A percentile compares a stretch with the other conserved stretches of the same genome.
These are phyloP conservation scores for Solanum commersonii DNA, from an alignment of 257 asterid species.

Conservation along the genomic window DNA sequence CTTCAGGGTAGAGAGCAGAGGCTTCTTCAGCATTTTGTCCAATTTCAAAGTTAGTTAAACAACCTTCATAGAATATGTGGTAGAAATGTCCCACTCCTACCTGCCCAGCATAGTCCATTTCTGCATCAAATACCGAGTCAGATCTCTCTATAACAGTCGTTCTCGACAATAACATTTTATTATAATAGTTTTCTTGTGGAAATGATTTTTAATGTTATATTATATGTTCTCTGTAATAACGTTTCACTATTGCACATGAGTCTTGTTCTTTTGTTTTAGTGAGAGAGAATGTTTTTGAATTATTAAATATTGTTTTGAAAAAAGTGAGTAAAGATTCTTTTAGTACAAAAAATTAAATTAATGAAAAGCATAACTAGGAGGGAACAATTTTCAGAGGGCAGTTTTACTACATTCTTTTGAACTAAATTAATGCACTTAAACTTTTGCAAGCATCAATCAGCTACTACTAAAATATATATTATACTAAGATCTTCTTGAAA, in stretches of 20 bases:
- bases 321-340: neutral
- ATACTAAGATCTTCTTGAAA: neutral
- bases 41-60: slow-evolving; percentile 65
- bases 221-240: neutral
- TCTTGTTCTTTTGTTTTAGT: neutral
- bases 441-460: neutral
- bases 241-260: neutral
- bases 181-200: neutral
- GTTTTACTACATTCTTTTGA: neutral
- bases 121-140: slow-evolving; percentile 13
- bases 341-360: neutral
- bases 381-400: neutral
- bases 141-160: neutral
- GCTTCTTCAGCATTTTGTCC: slow-evolving; percentile 68
- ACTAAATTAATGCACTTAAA: neutral
- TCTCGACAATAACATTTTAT: neutral
- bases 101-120: slow-evolving; percentile 32
- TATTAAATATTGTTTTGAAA: neutral
- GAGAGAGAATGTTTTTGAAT: neutral
- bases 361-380: neutral
- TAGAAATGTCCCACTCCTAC: slow-evolving; percentile 78
- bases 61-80: slow-evolving; percentile 70
- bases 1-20: slow-evolving; percentile 65
- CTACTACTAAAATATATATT: neutral
- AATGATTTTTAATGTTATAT: neutral